These are phyloP conservation scores for Epichloe gansuensis DNA, from an alignment of 2,329 filamentous ascomycete species.

Conservation along the genomic window DNA sequence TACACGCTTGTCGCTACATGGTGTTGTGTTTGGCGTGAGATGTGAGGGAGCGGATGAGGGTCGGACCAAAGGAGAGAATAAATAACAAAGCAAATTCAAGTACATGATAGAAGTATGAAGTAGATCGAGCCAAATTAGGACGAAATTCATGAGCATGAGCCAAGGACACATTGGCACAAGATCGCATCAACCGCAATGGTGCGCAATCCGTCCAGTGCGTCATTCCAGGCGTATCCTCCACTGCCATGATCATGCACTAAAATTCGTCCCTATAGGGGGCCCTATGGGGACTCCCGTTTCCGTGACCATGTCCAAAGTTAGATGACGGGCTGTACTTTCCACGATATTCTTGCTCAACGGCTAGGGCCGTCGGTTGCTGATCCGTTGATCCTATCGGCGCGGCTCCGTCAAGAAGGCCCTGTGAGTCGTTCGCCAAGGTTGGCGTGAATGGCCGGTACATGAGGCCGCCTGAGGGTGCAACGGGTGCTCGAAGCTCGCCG, in stretches of 20 bases:
- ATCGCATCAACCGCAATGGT: not conserved
- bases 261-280: not conserved
- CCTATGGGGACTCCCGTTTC: not conserved
- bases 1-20: not conserved
- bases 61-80: not conserved
- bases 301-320: constrained; percentile 9
- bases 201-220: not conserved
- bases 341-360: constrained; percentile 3
- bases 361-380: constrained; percentile 4
- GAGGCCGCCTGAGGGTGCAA: constrained; percentile 15
- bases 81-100: not conserved
- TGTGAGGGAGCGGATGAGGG: not conserved
- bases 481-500: constrained; percentile 11
- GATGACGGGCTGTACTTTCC: constrained; percentile 9
- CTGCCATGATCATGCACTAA: not conserved
- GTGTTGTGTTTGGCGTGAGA: not conserved
- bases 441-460: constrained; percentile 27
- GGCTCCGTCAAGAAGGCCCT: constrained; percentile 26
- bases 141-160: not conserved
- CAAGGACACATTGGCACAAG: not conserved
- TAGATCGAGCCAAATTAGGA: not conserved
- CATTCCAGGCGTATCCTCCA: not conserved
- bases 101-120: not conserved
- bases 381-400: constrained; percentile 25
- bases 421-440: constrained; percentile 19